phyloP scores from a whole-genome alignment of 116 monocot genomes.

The Papilionanthe hybrid region DNA sequence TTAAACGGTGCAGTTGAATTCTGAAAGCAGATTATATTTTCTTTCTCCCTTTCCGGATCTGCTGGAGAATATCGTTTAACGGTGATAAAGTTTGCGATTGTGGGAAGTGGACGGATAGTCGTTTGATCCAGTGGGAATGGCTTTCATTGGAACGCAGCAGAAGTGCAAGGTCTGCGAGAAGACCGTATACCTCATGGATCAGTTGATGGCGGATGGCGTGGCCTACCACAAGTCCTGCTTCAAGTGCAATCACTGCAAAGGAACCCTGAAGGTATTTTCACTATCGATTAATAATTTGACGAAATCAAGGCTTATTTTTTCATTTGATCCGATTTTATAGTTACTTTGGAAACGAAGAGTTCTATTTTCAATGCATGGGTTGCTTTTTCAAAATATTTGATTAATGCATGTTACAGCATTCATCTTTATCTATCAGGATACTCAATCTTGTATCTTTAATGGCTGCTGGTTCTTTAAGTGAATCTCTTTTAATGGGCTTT shows the following conservation, averaged over 20 bases:
- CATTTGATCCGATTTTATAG: not conserved
- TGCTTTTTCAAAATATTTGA: not conserved
- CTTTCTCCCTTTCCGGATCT: not conserved
- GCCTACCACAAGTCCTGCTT: conserved; percentile 79
- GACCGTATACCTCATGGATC: conserved; percentile 87
- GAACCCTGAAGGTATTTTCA: conserved; percentile 58
- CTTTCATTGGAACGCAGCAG: conserved; percentile 56
- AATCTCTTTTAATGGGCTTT: not conserved
- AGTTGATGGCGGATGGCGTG: conserved; percentile 58
- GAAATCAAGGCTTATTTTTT: not conserved
- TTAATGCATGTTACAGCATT: not conserved
- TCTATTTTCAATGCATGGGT: not conserved
- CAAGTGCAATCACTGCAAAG: conserved; percentile 84
- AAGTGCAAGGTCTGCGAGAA: conserved; percentile 78
- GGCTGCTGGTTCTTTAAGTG: not conserved
- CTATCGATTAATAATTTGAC: not conserved
- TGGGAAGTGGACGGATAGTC: not conserved
- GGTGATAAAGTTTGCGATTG: not conserved
- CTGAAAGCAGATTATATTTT: not conserved
- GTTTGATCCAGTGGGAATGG: conserved; percentile 14
- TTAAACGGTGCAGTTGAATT: not conserved
- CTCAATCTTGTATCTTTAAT: not conserved
- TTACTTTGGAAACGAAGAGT: not conserved
- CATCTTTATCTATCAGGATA: not conserved
- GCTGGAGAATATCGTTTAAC: not conserved